phyloP scores from a whole-genome alignment of 495 filamentous ascomycete species.

The Penicillium bovifimosum region DNA sequence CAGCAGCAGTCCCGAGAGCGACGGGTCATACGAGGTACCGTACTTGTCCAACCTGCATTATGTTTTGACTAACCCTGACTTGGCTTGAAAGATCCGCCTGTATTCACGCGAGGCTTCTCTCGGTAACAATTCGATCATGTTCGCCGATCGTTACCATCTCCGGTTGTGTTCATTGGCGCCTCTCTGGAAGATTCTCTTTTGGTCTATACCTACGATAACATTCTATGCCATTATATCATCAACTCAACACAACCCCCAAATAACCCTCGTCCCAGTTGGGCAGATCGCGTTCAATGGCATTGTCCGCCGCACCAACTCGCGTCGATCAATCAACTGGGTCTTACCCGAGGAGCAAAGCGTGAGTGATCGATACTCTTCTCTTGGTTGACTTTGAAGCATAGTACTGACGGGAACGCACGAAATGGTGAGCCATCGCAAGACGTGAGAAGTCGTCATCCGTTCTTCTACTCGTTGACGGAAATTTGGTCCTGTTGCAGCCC shows the following conservation, averaged over 20 bases:
- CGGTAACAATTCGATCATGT: constrained; percentile 64
- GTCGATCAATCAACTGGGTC: constrained; percentile 96
- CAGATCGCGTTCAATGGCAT: constrained; percentile 97
- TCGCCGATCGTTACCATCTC: constrained; percentile 67
- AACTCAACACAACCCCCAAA: constrained; percentile 57
- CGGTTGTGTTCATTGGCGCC: constrained; percentile 77
- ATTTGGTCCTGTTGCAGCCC: constrained; percentile 87
- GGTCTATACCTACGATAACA: constrained; percentile 95
- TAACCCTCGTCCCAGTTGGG: constrained; percentile 84
- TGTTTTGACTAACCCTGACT: background rate
- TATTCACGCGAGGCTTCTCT: constrained; percentile 83
- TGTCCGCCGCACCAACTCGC: constrained; percentile 82
- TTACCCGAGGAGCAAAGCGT: constrained; percentile 82
- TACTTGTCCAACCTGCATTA: background rate
- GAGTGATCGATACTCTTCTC: constrained; percentile 24
- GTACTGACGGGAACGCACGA: constrained; percentile 36
- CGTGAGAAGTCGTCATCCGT: constrained; percentile 90
- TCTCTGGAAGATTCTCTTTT: constrained; percentile 92
- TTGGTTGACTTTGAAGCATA: background rate
- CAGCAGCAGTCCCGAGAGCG: constrained; percentile 86
- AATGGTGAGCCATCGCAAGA: constrained; percentile 95
- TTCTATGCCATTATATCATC: constrained; percentile 91
- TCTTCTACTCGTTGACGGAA: constrained; percentile 91
- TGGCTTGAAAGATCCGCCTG: constrained; percentile 59
- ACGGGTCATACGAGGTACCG: constrained; percentile 69